A percentile compares a stretch with the other conserved stretches of the same genome.
Conservation (phyloP, 2,329 filamentous ascomycete species). For the Aspergillus oerlinghausenensis region DNA sequence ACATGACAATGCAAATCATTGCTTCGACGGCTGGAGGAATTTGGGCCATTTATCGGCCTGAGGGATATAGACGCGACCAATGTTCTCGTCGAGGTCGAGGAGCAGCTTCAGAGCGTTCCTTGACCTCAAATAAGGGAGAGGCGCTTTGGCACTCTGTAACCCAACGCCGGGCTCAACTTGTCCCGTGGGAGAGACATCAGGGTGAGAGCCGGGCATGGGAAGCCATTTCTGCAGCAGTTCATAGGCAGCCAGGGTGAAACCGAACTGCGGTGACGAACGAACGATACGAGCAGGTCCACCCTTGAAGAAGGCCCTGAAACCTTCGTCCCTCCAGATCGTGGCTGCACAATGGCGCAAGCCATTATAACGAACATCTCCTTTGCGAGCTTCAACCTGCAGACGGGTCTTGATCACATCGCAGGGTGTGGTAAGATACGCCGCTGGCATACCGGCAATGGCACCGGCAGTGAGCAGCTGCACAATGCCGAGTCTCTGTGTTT, state of each 20-base stretch:
- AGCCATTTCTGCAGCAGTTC: slow-evolving; percentile 80
- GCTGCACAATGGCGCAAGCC: slow-evolving; percentile 78
- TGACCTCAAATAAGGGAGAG: slow-evolving; percentile 65
- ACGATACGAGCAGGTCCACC: slow-evolving; percentile 92
- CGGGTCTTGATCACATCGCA: slow-evolving; percentile 99
- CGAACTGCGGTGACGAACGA: slow-evolving; percentile 93
- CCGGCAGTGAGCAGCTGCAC: slow-evolving; percentile 88
- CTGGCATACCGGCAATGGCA: slow-evolving; percentile 89
- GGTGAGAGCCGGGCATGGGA: slow-evolving; percentile 66
- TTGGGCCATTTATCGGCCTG: slow-evolving; percentile 37
- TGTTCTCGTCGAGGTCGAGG: slow-evolving; percentile 88
- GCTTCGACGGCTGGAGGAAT: slow-evolving; percentile 28
- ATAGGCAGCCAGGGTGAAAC: slow-evolving; percentile 93
- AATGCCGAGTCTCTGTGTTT: slow-evolving; percentile 81
- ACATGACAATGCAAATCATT: slow-evolving; percentile 19
- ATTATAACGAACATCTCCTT: slow-evolving; percentile 85
- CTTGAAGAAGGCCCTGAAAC: slow-evolving; percentile 97
- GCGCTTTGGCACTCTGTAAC: slow-evolving; percentile 59
- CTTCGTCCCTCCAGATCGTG: slow-evolving; percentile 85
- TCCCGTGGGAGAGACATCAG: slow-evolving; percentile 54
- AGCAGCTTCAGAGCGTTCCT: slow-evolving; percentile 94
- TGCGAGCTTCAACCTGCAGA: slow-evolving; percentile 93
- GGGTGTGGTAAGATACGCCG: slow-evolving; percentile 90
- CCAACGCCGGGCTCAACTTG: slow-evolving; percentile 61
- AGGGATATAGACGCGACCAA: slow-evolving; percentile 67